These are phyloP conservation scores for Heliophila coronopifolia DNA, from an alignment of 441 rosid genomes.

Conservation along the genomic window DNA sequence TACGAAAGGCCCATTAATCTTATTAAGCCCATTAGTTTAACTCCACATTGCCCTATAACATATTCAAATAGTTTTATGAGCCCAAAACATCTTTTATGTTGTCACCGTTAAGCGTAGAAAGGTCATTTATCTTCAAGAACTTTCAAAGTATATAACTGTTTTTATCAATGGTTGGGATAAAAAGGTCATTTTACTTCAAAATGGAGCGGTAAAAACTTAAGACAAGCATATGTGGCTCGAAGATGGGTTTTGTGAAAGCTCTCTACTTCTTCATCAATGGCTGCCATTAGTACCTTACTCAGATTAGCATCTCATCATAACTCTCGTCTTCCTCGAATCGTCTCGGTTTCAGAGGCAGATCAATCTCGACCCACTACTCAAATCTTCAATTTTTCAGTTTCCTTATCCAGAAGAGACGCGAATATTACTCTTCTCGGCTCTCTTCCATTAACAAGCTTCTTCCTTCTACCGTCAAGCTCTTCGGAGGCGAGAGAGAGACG, in stretches of 20 bases:
- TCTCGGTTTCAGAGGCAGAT: conserved; percentile 11
- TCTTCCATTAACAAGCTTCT: conserved; percentile 37
- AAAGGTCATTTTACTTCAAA: not conserved
- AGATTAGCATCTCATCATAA: conserved; percentile 25
- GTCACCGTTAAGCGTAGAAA: too few relatives aligned
- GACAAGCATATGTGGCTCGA: conserved; percentile 18
- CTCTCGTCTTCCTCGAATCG: conserved; percentile 24
- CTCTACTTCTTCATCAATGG: conserved; percentile 35
- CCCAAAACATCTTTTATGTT: too few relatives aligned
- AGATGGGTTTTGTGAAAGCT: conserved; percentile 1
- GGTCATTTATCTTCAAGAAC: too few relatives aligned
- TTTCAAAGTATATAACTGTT: too few relatives aligned
- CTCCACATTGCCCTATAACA: too few relatives aligned
- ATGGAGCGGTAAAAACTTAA: not conserved
- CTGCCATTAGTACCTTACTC: conserved; percentile 30
- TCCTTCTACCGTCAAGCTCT: conserved; percentile 34
- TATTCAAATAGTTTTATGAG: too few relatives aligned
- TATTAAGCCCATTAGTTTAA: conserved; percentile 2
- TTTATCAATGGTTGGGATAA: not conserved
- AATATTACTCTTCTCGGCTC: conserved; percentile 36
- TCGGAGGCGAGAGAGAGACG: conserved; percentile 78
- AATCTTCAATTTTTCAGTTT: conserved; percentile 24
- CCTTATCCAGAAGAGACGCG: conserved; percentile 53
- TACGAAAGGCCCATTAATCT: not conserved
- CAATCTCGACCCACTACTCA: conserved; percentile 29